Conservation (phyloP, 441 rosid genomes). For the Erodium chrysanthum region DNA sequence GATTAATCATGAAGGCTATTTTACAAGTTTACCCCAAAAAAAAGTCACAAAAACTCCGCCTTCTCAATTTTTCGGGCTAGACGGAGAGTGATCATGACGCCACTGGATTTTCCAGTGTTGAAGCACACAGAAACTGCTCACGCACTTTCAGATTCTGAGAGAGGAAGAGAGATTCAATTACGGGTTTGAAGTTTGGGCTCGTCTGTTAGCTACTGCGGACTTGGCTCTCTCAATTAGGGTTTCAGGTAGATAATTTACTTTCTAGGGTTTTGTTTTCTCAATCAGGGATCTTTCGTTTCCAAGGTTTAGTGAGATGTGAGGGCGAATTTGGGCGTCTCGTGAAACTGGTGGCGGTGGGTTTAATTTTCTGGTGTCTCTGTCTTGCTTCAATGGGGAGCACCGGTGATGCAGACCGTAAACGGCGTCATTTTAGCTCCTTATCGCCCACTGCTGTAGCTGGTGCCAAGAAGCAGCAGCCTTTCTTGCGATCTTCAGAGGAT, state of each 20-base stretch:
- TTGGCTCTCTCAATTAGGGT: background rate
- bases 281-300: background rate
- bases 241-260: background rate
- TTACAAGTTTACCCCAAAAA: no score
- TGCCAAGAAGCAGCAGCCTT: constrained; percentile 56
- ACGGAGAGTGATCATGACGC: background rate
- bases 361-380: constrained; percentile 34
- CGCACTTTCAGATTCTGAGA: background rate
- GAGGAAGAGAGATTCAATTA: background rate
- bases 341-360: constrained; percentile 17
- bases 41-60: background rate
- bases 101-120: background rate
- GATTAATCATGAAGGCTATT: no score
- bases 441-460: constrained; percentile 59
- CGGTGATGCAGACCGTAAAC: constrained; percentile 85
- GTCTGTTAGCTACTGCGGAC: background rate
- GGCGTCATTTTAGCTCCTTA: constrained; percentile 68
- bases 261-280: background rate
- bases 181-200: background rate
- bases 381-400: constrained; percentile 70
- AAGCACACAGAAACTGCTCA: background rate
- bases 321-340: constrained; percentile 12
- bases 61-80: background rate
- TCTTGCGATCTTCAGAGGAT: constrained; percentile 63
- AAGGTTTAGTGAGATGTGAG: background rate